Base-by-base conservation (phyloP, 2,329 filamentous ascomycete genomes). In the Aspergillus chevalieri region DNA sequence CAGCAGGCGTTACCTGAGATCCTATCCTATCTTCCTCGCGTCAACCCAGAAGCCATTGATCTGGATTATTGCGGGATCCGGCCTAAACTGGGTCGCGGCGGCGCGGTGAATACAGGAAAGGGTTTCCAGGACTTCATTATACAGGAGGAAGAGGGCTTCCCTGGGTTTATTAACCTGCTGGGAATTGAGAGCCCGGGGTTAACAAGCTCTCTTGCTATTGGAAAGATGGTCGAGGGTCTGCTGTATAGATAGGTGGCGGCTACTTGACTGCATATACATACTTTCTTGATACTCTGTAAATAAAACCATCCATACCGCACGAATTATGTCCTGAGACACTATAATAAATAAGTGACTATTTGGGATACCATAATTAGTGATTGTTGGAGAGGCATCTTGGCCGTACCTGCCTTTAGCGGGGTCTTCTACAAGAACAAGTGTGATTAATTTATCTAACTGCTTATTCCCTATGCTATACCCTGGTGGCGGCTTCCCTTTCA, bases 171-270 rank as follows among this genome's bases (percentile, higher is more conserved):
- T 7, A 96, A 96, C 73, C 66, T 97, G 57, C 65, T 97, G 59
- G 92, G 90, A 0, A 96, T 96, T 58, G 92, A 97, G 75, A 95
- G 89, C 68, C 92, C 92, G 0, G 92, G 92, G 4, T 71, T 97
- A 67, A 97, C 92, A 43, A 93, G 88, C 66, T 83, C 80, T 59
- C 71, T 97, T 72, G 90, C 90, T 1, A 92, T 96, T 69, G 91
- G 78, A 3, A 88, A 95, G 64, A 79, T 81, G 74, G 90, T 95
- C 8, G 71, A 81, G 57, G 65, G 60, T 1, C 63, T 84, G 46
- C 55, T 84, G 58, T 82, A 83, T 61, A 41, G 19, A 41, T 41
- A 21, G 19, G 6, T 41, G 17, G 9, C n/a, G 17, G 38, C 38
- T 19, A 12, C 10, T 15, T 8, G 10, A 19, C 38, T 10, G 17